Conservation (phyloP, 139 green algal genomes). For the Astrephomene gubernaculifera region DNA sequence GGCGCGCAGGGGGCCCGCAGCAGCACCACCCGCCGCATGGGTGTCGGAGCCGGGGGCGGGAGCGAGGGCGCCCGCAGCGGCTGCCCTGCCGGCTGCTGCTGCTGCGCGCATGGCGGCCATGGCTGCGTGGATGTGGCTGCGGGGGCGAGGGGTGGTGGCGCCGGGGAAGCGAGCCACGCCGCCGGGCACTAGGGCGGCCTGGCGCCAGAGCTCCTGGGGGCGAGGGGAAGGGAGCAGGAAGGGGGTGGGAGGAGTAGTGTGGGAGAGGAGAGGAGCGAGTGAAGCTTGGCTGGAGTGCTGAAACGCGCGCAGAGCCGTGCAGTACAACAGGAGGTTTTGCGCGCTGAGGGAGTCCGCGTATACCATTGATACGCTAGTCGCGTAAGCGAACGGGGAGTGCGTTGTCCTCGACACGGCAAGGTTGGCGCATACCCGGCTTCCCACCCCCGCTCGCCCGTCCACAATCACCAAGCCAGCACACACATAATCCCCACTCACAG, state of each 20-base stretch:
- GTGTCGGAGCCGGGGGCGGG: neutral
- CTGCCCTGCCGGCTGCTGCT: neutral
- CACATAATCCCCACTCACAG: neutral
- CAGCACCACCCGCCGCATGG: neutral
- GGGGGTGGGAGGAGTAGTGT: neutral
- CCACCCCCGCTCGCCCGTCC: no score
- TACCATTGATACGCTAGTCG: no score
- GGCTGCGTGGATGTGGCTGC: no score
- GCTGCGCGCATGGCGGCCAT: neutral
- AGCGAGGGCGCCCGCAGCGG: neutral
- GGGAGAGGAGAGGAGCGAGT: no score
- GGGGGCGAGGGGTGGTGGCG: slow-evolving; percentile 6
- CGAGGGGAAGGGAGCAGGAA: neutral
- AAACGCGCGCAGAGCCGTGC: no score
- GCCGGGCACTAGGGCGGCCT: slow-evolving; percentile 17
- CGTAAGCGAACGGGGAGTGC: no score
- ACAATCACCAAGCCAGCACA: no score
- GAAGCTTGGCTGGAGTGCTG: no score
- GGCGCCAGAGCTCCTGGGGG: slow-evolving; percentile 5
- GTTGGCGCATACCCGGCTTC: no score
- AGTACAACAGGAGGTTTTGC: no score
- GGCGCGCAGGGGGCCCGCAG: neutral
- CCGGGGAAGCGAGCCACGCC: slow-evolving; percentile 7
- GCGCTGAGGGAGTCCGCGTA: no score
- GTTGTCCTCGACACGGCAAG: no score